Evolutionary conservation across 1,139 yeast species (phyloP).

Genomic region (Sugiyamaella paludigena): DNA sequence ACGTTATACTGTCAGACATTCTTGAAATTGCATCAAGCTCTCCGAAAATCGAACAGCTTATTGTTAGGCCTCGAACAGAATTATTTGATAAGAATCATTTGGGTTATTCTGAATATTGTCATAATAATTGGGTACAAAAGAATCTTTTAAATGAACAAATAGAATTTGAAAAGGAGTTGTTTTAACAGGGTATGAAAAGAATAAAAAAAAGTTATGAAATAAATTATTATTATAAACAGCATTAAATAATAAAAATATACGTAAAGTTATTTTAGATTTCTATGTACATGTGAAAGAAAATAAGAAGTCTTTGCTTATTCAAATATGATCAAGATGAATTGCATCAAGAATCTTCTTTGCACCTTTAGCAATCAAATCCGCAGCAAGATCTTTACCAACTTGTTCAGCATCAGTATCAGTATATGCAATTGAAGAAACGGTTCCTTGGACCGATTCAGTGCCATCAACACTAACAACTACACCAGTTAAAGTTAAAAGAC

Average conservation of each 20-base stretch:
- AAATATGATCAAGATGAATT: constrained; percentile 58
- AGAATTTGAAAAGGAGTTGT: background rate
- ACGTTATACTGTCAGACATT: background rate
- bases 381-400: constrained; percentile 72
- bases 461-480: constrained; percentile 89
- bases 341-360: constrained; percentile 80
- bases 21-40: background rate
- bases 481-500: constrained; percentile 53
- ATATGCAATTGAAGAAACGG: constrained; percentile 37
- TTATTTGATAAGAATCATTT: background rate
- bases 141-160: background rate
- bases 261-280: constrained; percentile 3
- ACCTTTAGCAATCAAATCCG: constrained; percentile 64
- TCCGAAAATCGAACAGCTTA: background rate
- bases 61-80: constrained; percentile 1
- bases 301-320: constrained; percentile 2
- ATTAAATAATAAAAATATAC: background rate
- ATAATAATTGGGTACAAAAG: constrained; percentile 1
- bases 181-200: background rate
- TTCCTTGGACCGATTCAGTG: constrained; percentile 57
- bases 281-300: constrained; percentile 10
- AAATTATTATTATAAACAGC: background rate
- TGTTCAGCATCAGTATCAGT: constrained; percentile 61
- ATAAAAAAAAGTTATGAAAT: background rate
- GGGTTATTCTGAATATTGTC: background rate